Evolutionary conservation across 345 rosid genomes (phyloP).

Genomic region (Eucalyptus pauciflora): DNA sequence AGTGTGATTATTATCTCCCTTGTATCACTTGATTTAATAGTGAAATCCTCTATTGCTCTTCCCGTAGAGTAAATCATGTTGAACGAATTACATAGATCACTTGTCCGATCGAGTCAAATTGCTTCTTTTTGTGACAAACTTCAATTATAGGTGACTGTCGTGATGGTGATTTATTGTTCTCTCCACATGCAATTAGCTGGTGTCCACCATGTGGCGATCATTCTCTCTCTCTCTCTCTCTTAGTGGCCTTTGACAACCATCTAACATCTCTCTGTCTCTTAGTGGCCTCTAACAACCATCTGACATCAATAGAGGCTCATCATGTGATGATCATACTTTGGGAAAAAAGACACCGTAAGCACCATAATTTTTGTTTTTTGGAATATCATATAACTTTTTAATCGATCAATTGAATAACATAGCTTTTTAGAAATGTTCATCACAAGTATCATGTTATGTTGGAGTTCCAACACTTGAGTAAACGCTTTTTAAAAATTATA

Average conservation of each 20-base stretch:
- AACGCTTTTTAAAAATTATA: too few species aligned
- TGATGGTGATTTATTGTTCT: neutral
- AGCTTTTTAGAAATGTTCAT: too few species aligned
- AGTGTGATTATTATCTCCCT: neutral
- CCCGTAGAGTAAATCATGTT: neutral
- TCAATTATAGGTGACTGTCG: neutral
- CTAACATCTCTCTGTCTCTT: neutral
- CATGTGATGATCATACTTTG: neutral
- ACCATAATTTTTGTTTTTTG: too few species aligned
- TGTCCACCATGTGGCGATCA: neutral
- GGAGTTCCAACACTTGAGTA: neutral
- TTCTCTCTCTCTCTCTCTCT: neutral
- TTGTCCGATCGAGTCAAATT: neutral
- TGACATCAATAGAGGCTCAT: neutral
- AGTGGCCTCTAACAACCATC: neutral
- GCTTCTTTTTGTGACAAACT: neutral
- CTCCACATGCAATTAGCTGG: neutral
- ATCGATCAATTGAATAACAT: too few species aligned
- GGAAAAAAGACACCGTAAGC: too few species aligned
- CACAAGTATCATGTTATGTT: neutral
- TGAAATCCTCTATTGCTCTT: neutral
- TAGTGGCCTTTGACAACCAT: neutral
- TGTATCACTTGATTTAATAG: neutral
- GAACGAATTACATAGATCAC: rapidly evolving
- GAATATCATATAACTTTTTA: too few species aligned